Evolutionary conservation across 176 grass and related monocot genomes (phyloP).

Genomic region (Aegilops sharonensis): DNA sequence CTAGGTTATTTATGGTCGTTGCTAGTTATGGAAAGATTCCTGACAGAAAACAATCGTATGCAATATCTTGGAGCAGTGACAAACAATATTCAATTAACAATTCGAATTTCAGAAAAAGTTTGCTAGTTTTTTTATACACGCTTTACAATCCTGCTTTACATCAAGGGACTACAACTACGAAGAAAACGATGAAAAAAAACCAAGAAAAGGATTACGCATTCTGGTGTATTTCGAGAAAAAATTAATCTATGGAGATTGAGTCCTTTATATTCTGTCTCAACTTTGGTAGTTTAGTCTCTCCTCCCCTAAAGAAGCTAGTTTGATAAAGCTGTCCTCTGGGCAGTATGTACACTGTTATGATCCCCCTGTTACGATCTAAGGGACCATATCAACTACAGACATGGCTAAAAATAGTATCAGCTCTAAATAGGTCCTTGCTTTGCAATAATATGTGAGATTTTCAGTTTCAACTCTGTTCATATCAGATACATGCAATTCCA

Average conservation of each 20-base stretch:
- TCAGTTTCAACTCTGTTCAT: not conserved
- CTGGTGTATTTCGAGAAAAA: too few relatives aligned
- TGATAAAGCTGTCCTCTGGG: not conserved
- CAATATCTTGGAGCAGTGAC: not conserved
- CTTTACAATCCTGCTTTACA: not conserved
- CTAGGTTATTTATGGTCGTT: not conserved
- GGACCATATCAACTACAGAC: not conserved
- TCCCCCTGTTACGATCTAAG: not conserved
- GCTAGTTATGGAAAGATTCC: not conserved
- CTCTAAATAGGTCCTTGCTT: not conserved
- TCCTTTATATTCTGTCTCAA: too few relatives aligned
- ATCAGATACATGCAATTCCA: not conserved
- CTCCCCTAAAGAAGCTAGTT: not conserved
- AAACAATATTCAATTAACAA: not conserved
- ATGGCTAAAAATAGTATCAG: not conserved
- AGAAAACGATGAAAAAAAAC: not conserved
- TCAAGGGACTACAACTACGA: not conserved
- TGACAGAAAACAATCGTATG: not conserved
- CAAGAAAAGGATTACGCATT: not conserved
- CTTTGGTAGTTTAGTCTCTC: too few relatives aligned
- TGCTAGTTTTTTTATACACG: not conserved
- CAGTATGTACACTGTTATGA: not conserved
- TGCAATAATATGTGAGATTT: not conserved
- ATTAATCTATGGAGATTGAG: too few relatives aligned
- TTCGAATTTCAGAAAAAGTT: not conserved